Percentiles rank a stretch among this genome's conserved stretches.
phyloP scores from a whole-genome alignment of 1,284 basidiomycete genomes.

The Cryptococcus sp. region DNA sequence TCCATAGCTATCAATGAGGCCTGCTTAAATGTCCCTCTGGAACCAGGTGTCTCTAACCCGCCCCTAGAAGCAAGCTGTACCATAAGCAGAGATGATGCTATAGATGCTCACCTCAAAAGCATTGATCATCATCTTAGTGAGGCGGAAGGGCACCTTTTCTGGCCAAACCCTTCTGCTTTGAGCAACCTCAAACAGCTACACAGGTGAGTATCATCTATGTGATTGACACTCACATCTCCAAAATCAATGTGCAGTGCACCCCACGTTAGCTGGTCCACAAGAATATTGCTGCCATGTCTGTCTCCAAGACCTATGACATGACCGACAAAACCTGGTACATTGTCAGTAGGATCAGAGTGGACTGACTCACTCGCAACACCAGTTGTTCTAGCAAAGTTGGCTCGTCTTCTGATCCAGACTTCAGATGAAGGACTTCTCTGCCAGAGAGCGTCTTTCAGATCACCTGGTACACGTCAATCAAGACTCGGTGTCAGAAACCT shows the following conservation, averaged over 20 bases:
- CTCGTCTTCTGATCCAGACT: slow-evolving; percentile 46
- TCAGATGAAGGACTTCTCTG: slow-evolving; percentile 42
- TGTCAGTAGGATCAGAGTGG: not conserved
- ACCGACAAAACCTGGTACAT: slow-evolving; percentile 38
- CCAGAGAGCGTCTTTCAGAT: slow-evolving; percentile 47
- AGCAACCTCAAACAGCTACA: slow-evolving; percentile 37
- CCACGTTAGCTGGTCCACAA: slow-evolving; percentile 48
- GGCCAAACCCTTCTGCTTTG: slow-evolving; percentile 38
- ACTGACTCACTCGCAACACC: slow-evolving; percentile 39
- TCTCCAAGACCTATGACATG: slow-evolving; percentile 49
- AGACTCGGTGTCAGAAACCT: slow-evolving; percentile 5
- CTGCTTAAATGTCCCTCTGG: slow-evolving; percentile 44
- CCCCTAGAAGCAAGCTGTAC: slow-evolving; percentile 35
- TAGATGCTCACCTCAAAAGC: slow-evolving; percentile 38
- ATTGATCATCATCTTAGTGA: slow-evolving; percentile 50
- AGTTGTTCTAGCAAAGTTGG: slow-evolving; percentile 47
- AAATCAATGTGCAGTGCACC: slow-evolving; percentile 50
- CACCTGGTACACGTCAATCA: slow-evolving; percentile 21
- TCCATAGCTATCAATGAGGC: slow-evolving; percentile 40
- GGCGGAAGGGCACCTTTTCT: slow-evolving; percentile 48
- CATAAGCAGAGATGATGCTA: not conserved
- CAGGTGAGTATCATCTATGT: not conserved
- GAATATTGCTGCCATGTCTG: slow-evolving; percentile 46
- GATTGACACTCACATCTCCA: slow-evolving; percentile 39
- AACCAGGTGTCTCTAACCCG: slow-evolving; percentile 35